A percentile compares a stretch with the other conserved stretches of the same genome.
Evolutionary conservation across 441 rosid species (phyloP).

Genomic region (Manihot esculenta): DNA sequence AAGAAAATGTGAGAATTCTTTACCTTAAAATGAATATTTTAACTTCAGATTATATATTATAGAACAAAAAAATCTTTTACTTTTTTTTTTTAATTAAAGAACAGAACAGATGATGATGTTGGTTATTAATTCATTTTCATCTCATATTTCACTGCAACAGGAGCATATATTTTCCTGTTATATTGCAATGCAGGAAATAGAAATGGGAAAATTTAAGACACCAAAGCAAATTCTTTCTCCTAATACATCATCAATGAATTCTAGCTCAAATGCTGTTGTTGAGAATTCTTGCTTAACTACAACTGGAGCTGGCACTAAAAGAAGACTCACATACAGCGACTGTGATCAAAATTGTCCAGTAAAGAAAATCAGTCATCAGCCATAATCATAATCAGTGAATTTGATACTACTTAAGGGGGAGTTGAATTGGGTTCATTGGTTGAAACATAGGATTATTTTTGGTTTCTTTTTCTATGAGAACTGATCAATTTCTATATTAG

Average conservation of each 20-base stretch:
- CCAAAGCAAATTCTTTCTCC: slow-evolving; percentile 38
- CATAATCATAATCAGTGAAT: slow-evolving; percentile 23
- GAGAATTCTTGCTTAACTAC: slow-evolving; percentile 26
- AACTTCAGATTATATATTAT: no score
- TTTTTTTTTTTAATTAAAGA: no score
- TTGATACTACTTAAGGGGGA: slow-evolving; percentile 16
- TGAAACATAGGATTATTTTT: slow-evolving; percentile 8
- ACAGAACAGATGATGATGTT: no score
- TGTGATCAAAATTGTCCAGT: slow-evolving; percentile 37
- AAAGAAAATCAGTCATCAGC: slow-evolving; percentile 44
- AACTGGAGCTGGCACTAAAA: slow-evolving; percentile 49
- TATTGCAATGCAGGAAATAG: slow-evolving; percentile 52
- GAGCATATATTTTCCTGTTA: slow-evolving; percentile 64
- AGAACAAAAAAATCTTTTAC: no score
- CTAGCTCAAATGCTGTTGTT: slow-evolving; percentile 16
- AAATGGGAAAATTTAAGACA: slow-evolving; percentile 47
- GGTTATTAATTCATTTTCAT: slow-evolving; percentile 17
- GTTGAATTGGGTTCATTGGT: slow-evolving; percentile 24
- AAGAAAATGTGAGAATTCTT: slow-evolving; percentile 47
- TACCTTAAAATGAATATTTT: no score
- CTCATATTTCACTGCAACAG: slow-evolving; percentile 40
- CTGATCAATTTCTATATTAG: slow-evolving; percentile 26
- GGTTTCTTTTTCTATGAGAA: slow-evolving; percentile 1
- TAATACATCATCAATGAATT: slow-evolving; percentile 23
- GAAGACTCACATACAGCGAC: slow-evolving; percentile 55